Base-by-base conservation (phyloP, 176 grass and related monocot species). In the Triticum monococcum region DNA sequence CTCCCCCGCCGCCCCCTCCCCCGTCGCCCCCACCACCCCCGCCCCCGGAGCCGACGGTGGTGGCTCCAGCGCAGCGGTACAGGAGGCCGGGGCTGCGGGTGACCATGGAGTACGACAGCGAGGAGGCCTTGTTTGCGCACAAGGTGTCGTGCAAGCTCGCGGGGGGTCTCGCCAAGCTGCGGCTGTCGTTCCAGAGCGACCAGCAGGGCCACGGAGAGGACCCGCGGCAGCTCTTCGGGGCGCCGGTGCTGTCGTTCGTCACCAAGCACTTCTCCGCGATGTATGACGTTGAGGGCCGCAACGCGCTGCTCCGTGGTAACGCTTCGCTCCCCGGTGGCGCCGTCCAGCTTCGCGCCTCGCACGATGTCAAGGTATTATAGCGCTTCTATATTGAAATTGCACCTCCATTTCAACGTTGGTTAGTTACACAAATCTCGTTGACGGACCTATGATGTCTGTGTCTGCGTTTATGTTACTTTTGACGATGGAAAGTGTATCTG, bases 141-240 rank as follows among this genome's bases (percentile, higher is more conserved):
- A 99, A 99, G 89, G 75, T 99, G 79, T 96, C 97, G 36, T 99
- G 94, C 90, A 96, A 96, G 88, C 75, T 99, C 80, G 84, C 88
- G 17, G 94, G 91, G 2, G 90, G 85, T 0, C 92, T 96, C 68
- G 94, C 97, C 52, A 99, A 99, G 92, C 87, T 99, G 74, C 95
- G 91, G 46, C 79, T 96, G n/a, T 91, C 88, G 70, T 99, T 95
- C 87, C 92, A 91, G 85, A 96, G 92, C 94, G 88, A 96, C 41
- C 79, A 64, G 25, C 88, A 83, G 46, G 89, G 80, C 14, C 65
- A 79, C 56, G 46, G 70, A 30, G 77, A 69, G 36, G 85, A 75
- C 60, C 75, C 46, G 59, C 61, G 31, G 30, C 68, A 91, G 48
- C 81, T 91, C 12, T 84, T 96, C 80, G 16, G 32, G 23, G 77